phyloP scores from a whole-genome alignment of 73 alveolate species.

The Symbiodinium pilosum region DNA sequence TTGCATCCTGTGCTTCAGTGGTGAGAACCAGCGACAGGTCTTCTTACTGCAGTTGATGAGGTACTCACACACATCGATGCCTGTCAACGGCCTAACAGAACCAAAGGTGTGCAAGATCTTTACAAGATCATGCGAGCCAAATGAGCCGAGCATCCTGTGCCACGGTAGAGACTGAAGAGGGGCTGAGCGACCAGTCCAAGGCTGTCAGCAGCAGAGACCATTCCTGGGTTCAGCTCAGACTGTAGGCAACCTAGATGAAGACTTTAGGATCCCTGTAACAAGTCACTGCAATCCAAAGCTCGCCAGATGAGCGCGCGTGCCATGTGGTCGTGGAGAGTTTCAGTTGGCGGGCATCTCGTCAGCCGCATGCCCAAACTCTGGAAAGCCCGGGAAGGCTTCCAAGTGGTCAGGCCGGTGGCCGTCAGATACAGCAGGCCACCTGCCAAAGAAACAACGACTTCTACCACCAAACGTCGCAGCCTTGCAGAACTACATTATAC shows the following conservation, averaged over 20 bases:
- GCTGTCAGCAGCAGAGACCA: conserved; percentile 24
- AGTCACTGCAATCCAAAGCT: neutral
- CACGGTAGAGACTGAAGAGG: conserved; percentile 42
- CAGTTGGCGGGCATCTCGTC: conserved; percentile 32
- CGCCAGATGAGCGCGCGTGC: neutral
- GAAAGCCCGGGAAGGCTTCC: conserved; percentile 31
- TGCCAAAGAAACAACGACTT: neutral
- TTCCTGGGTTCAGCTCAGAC: neutral
- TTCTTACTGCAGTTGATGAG: too few species aligned
- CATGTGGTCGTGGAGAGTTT: conserved; percentile 16
- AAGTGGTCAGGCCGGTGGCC: conserved; percentile 30
- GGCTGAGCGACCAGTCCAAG: conserved; percentile 40
- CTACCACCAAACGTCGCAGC: too few species aligned
- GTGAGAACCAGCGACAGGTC: neutral
- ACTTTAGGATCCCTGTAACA: neutral
- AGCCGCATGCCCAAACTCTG: conserved; percentile 41
- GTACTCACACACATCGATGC: neutral
- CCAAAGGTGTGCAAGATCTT: neutral
- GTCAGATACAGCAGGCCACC: conserved; percentile 53
- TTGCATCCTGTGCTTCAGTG: neutral
- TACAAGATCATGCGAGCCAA: neutral
- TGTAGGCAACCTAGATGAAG: neutral
- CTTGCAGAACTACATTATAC: too few species aligned
- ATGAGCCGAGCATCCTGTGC: neutral
- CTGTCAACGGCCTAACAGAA: neutral